These are phyloP conservation scores for Ambrosiella cleistominuta DNA, from an alignment of 2,329 filamentous ascomycete species.

Conservation along the genomic window DNA sequence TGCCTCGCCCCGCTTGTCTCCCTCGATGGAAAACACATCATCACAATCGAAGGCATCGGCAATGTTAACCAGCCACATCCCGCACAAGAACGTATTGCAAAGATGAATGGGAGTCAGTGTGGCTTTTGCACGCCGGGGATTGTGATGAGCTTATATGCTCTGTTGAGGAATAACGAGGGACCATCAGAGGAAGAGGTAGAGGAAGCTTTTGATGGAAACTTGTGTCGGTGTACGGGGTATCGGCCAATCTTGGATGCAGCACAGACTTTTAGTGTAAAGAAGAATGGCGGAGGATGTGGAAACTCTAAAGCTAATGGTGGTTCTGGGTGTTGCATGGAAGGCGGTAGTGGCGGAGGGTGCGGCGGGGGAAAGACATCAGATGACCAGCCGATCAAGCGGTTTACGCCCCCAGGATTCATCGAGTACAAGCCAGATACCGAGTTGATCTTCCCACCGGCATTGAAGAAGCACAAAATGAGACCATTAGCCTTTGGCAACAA, in stretches of 20 bases:
- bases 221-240: constrained; percentile 92
- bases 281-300: constrained; percentile 24
- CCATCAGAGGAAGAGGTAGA: constrained; percentile 74
- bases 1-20: constrained; percentile 85
- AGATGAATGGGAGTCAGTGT: constrained; percentile 80
- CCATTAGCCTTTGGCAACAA: constrained; percentile 87
- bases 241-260: constrained; percentile 86
- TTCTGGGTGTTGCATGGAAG: constrained; percentile 56
- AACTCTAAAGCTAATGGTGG: constrained; percentile 29
- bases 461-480: constrained; percentile 67
- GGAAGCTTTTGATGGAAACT: constrained; percentile 91
- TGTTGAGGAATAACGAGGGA: constrained; percentile 65
- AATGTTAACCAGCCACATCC: constrained; percentile 75
- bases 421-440: constrained; percentile 88
- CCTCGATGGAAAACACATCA: constrained; percentile 92
- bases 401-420: constrained; percentile 81
- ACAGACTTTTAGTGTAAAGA: constrained; percentile 58
- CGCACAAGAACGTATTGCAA: constrained; percentile 76
- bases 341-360: constrained; percentile 28
- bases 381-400: constrained; percentile 42
- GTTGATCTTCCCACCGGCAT: constrained; percentile 76
- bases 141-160: constrained; percentile 91
- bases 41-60: constrained; percentile 93
- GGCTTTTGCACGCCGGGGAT: constrained; percentile 95
- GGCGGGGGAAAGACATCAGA: constrained; percentile 43